phyloP scores from a whole-genome alignment of 1,284 basidiomycete species.

The Melampsora occidentalis region DNA sequence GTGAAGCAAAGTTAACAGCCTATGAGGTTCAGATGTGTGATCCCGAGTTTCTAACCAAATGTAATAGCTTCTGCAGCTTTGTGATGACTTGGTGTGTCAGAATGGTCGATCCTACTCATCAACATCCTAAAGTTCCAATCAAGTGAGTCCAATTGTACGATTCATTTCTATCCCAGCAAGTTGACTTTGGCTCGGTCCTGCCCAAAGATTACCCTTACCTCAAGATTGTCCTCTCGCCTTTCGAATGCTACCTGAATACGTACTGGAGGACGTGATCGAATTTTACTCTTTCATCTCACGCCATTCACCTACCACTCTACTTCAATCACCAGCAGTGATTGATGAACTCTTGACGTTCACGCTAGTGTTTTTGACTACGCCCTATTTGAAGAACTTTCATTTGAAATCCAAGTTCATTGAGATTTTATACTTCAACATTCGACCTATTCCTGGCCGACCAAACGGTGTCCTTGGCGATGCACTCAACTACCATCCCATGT shows the following conservation, averaged over 20 bases:
- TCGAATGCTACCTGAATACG: conserved; percentile 87
- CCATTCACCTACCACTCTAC: conserved; percentile 34
- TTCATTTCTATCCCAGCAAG: not conserved
- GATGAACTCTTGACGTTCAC: conserved; percentile 84
- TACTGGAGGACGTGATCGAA: conserved; percentile 90
- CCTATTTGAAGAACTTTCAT: conserved; percentile 98
- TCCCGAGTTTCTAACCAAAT: conserved; percentile 74
- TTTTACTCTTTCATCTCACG: conserved; percentile 78
- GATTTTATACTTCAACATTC: conserved; percentile 79
- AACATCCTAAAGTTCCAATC: conserved; percentile 69
- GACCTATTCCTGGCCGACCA: conserved; percentile 70
- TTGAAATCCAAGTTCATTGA: conserved; percentile 96
- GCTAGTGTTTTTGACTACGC: conserved; percentile 86
- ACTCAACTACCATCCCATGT: conserved; percentile 78
- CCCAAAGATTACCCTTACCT: conserved; percentile 73
- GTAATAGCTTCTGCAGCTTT: conserved; percentile 80
- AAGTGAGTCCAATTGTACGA: conserved; percentile 60
- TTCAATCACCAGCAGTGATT: conserved; percentile 50
- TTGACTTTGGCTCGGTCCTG: not conserved
- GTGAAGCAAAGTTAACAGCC: conserved; percentile 62
- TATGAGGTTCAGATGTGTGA: conserved; percentile 83
- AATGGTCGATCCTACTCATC: conserved; percentile 77
- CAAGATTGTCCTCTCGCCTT: conserved; percentile 79
- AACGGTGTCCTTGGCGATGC: conserved; percentile 76
- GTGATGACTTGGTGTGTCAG: conserved; percentile 92